Evolutionary conservation across 2,329 filamentous ascomycete species (phyloP), one percentile per base, ranked within the genome.

Genomic region (Colletotrichum navitas): DNA sequence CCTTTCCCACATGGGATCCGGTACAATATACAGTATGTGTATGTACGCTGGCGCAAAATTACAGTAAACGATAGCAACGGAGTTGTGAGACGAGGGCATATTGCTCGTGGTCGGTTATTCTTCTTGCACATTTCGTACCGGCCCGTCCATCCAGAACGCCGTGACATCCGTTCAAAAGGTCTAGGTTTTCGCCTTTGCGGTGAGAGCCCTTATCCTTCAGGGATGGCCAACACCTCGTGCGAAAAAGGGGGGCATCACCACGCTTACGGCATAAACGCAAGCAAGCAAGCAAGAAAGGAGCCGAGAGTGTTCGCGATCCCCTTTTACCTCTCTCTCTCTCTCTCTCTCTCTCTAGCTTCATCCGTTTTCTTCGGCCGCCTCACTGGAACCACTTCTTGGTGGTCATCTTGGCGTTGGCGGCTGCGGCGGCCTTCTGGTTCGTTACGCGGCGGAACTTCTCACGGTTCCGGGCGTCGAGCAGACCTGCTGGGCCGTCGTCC

Each of bases 381-480:
- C 26, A 63, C 34, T 63, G 66, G 29, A 65, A 64, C 59, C 52
- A 52, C 61, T 65, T 76, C 63, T 81, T 75, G 56, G 77, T 79
- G 8, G 76, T 70, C 12, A 76, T 74, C 76, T 91, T 93, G 5
- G 90, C 84, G 76, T 84, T 85, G 5, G 81, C 76, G 0, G 84
- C 68, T 18, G 66, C 66, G 8, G 68, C 68, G 2, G 68, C 68
- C 59, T 71, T 71, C 49, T 71, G 68, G 29, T 60, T 71, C 75
- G 87, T 85, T 67, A 88, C 83, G 62, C 86, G 81, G 56, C 87
- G 81, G 72, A 89, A 76, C 80, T 86, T 84, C 80, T 89, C 87
- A 21, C 87, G 82, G 78, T 87, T 88, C 67, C 85, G 82, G 29
- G 86, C 83, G 73, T 89, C 87, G 12, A 89, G 78, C 21, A 89